Conservation (phyloP, 2,329 filamentous ascomycete genomes). For the Clonostachys chloroleuca region DNA sequence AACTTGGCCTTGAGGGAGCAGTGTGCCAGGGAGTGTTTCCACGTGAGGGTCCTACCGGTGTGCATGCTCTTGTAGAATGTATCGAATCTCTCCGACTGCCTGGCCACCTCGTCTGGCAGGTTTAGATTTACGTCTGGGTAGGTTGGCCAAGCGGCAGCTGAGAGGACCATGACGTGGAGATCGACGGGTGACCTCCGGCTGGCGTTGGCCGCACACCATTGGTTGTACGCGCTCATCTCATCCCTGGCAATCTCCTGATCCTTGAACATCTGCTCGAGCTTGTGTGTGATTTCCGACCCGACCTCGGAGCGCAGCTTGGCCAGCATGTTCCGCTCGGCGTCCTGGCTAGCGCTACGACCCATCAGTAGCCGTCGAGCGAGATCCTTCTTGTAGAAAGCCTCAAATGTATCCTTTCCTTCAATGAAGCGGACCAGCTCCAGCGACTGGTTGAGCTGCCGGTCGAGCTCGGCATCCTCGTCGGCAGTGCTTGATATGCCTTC, state of each 20-base stretch:
- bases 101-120: conserved; percentile 70
- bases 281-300: conserved; percentile 90
- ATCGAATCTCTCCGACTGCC: conserved; percentile 79
- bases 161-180: conserved; percentile 85
- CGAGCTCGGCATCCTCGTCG: conserved; percentile 89
- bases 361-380: conserved; percentile 85
- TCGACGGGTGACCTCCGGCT: conserved; percentile 45
- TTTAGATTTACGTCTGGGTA: conserved; percentile 73
- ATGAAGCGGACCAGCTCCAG: conserved; percentile 96
- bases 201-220: conserved; percentile 50
- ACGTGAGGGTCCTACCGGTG: conserved; percentile 77
- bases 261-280: conserved; percentile 99
- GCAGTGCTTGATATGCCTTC: conserved; percentile 63
- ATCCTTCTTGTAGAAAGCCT: conserved; percentile 99
- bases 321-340: conserved; percentile 95
- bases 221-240: conserved; percentile 87
- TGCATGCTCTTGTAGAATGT: conserved; percentile 85
- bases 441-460: conserved; percentile 86
- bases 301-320: conserved; percentile 89
- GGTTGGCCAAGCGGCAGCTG: conserved; percentile 85
- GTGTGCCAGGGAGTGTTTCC: conserved; percentile 92
- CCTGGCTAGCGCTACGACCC: conserved; percentile 87
- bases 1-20: conserved; percentile 82
- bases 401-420: conserved; percentile 94
- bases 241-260: conserved; percentile 92